Conservation (phyloP, 345 rosid species). For the Cardamine occulta region DNA sequence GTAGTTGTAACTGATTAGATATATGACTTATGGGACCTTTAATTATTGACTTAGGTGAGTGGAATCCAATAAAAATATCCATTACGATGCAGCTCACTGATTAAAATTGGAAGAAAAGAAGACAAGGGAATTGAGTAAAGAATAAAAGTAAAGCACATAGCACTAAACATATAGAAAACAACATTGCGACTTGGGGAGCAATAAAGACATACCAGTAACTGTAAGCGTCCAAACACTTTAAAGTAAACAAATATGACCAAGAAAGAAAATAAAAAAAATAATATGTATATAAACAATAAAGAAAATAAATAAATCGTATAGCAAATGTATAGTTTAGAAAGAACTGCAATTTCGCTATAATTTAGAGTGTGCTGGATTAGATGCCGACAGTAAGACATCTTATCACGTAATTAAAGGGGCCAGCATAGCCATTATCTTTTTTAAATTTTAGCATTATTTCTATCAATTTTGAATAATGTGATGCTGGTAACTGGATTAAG, state of each 20-base stretch:
- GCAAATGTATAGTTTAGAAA: background rate
- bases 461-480: background rate
- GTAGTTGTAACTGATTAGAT: conserved; percentile 8
- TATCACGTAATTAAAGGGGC: conserved; percentile 41
- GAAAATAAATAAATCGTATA: background rate
- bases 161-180: conserved; percentile 42
- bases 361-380: conserved; percentile 36
- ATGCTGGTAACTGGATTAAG: background rate
- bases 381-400: conserved; percentile 43
- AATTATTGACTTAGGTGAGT: conserved; percentile 29
- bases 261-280: background rate
- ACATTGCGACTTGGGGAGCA: conserved; percentile 36
- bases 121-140: conserved; percentile 34
- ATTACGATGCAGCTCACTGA: conserved; percentile 27
- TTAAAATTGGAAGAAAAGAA: conserved; percentile 30
- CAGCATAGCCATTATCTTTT: background rate
- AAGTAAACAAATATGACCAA: conserved; percentile 37
- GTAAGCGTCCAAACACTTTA: conserved; percentile 42
- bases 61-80: conserved; percentile 38
- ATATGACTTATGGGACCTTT: conserved; percentile 16
- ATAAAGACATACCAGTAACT: conserved; percentile 42
- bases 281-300: background rate
- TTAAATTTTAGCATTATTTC: background rate
- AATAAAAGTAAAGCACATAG: conserved; percentile 43
- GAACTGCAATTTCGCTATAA: conserved; percentile 1